Evolutionary conservation across 2,329 filamentous ascomycete species (phyloP).

Genomic region (Fusarium sp.): DNA sequence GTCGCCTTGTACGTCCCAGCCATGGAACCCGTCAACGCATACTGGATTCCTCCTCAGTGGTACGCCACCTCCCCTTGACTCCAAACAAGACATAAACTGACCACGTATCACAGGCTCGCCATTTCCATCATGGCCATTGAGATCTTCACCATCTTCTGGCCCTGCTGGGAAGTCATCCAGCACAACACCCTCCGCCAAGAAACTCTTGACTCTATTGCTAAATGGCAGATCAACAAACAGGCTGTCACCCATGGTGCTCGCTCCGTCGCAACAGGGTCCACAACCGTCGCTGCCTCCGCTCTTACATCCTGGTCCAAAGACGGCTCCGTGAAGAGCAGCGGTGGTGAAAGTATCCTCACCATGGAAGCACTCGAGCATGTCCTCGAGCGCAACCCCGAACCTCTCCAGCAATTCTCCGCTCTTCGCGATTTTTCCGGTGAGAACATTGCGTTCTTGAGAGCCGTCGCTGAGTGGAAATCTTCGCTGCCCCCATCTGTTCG

Average conservation of each 20-base stretch:
- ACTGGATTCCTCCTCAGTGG: slow-evolving; percentile 72
- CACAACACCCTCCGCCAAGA: slow-evolving; percentile 59
- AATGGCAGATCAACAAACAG: slow-evolving; percentile 59
- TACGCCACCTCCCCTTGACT: slow-evolving; percentile 48
- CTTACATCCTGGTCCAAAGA: slow-evolving; percentile 53
- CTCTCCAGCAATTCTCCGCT: slow-evolving; percentile 72
- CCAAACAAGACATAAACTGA: background rate
- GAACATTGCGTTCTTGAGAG: slow-evolving; percentile 72
- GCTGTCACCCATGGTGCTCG: slow-evolving; percentile 46
- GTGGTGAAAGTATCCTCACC: slow-evolving; percentile 52
- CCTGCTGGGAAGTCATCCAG: slow-evolving; percentile 66
- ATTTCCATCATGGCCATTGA: slow-evolving; percentile 72
- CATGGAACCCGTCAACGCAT: slow-evolving; percentile 63
- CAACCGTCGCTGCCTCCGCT: slow-evolving; percentile 50
- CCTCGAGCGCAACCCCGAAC: slow-evolving; percentile 67
- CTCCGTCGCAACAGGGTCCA: slow-evolving; percentile 51
- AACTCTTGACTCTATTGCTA: slow-evolving; percentile 61
- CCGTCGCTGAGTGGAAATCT: slow-evolving; percentile 59
- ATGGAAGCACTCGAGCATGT: slow-evolving; percentile 61
- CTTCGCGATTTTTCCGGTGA: slow-evolving; percentile 76
- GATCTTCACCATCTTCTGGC: slow-evolving; percentile 71
- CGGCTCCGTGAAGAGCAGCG: slow-evolving; percentile 49
- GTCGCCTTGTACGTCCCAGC: slow-evolving; percentile 65
- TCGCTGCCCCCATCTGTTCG: slow-evolving; percentile 44
- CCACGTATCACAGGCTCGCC: slow-evolving; percentile 57